Evolutionary conservation across 176 grass and related monocot species (phyloP).

Genomic region (Avena sativa): DNA sequence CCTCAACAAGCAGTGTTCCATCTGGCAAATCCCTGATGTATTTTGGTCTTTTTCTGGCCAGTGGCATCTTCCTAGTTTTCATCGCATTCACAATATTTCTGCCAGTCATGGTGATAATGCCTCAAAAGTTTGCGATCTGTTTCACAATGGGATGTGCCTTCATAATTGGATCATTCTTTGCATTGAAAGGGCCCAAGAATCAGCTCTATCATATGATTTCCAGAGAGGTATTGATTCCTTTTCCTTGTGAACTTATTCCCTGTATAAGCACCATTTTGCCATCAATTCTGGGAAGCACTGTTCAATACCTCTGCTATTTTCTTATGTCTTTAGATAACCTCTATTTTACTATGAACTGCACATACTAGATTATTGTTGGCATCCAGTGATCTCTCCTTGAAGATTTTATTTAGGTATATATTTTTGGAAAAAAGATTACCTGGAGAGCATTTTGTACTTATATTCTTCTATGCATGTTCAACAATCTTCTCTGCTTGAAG

Average conservation of each 20-base stretch:
- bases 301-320: background rate
- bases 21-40: constrained; percentile 91
- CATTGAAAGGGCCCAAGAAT: constrained; percentile 89
- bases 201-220: constrained; percentile 94
- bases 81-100: constrained; percentile 96
- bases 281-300: background rate
- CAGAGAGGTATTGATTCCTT: constrained; percentile 69
- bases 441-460: constrained; percentile 3
- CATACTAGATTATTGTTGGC: constrained; percentile 12
- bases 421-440: background rate
- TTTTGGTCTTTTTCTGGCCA: constrained; percentile 83
- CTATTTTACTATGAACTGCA: constrained; percentile 9
- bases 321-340: background rate
- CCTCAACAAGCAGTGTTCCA: constrained; percentile 78
- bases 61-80: constrained; percentile 88
- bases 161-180: constrained; percentile 97
- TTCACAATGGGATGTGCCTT: constrained; percentile 86
- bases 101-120: constrained; percentile 92
- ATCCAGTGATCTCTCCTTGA: background rate
- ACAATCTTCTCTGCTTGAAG: constrained; percentile 5
- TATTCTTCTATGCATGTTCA: background rate
- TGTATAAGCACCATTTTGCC: background rate
- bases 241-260: background rate
- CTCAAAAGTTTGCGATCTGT: constrained; percentile 96
- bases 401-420: background rate